These are phyloP conservation scores for Arthrobotrys pseudoclavata DNA, from an alignment of 2,329 filamentous ascomycete genomes.

Conservation along the genomic window DNA sequence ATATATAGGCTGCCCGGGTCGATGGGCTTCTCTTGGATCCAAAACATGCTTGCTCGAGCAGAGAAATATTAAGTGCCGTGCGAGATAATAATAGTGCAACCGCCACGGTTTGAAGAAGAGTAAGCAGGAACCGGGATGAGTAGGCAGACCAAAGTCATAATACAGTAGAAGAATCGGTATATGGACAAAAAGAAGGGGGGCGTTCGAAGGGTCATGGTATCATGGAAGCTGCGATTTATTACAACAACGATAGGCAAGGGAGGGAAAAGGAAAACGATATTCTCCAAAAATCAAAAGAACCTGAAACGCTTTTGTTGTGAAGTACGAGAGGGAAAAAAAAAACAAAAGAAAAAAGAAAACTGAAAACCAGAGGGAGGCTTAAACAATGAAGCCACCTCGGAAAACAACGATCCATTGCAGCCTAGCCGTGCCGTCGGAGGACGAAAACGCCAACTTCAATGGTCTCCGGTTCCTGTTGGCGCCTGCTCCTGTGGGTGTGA, in stretches of 20 bases:
- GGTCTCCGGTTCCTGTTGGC: conserved; percentile 61
- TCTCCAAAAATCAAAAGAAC: conserved; percentile 22
- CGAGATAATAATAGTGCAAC: conserved; percentile 15
- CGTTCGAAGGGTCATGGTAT: conserved; percentile 48
- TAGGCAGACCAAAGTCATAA: conserved; percentile 26
- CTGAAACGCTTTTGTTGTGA: conserved; percentile 29
- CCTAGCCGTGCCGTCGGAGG: conserved; percentile 58
- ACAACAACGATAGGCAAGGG: conserved; percentile 33
- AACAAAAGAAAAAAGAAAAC: not conserved
- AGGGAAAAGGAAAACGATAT: conserved; percentile 5
- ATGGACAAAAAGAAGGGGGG: conserved; percentile 34
- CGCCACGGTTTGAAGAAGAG: conserved; percentile 9
- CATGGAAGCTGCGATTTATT: conserved; percentile 48
- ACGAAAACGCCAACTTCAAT: conserved; percentile 63
- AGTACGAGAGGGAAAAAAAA: not conserved
- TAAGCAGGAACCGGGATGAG: not conserved
- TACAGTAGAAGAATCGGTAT: conserved; percentile 43
- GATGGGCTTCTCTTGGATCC: conserved; percentile 18
- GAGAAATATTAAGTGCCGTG: conserved; percentile 29
- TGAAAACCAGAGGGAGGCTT: not conserved
- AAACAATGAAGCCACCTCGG: not conserved
- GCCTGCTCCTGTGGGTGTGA: conserved; percentile 42
- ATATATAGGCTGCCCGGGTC: not conserved
- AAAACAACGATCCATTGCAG: not conserved
- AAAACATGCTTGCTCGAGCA: conserved; percentile 33